Conservation (phyloP, 2,329 filamentous ascomycete species). For the Myriosclerotinia duriaeana region DNA sequence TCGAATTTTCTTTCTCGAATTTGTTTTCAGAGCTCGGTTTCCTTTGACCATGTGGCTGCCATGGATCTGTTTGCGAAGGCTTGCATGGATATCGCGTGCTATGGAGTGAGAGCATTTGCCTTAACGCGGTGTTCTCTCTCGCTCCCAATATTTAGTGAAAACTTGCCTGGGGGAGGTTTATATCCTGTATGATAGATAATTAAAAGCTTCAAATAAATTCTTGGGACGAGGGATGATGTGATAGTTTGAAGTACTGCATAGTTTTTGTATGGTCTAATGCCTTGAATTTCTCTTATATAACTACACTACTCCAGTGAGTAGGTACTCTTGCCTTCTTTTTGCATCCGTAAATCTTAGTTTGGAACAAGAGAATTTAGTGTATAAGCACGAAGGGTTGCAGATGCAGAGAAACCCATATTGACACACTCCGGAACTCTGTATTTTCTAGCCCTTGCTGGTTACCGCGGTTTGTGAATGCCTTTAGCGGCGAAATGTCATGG, state of each 20-base stretch:
- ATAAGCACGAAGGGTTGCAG: too few species aligned
- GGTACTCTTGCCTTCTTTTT: too few species aligned
- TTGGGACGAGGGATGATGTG: background rate
- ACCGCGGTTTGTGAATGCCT: too few species aligned
- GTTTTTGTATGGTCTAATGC: too few species aligned
- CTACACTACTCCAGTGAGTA: too few species aligned
- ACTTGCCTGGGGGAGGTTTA: constrained; percentile 6
- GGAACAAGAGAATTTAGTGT: too few species aligned
- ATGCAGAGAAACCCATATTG: too few species aligned
- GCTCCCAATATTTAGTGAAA: background rate
- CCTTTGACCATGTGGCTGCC: background rate
- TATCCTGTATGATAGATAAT: constrained; percentile 20
- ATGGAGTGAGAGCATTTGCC: constrained; percentile 5
- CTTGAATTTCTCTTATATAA: too few species aligned
- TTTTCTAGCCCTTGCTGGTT: too few species aligned
- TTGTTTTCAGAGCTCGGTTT: constrained; percentile 8
- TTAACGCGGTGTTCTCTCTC: background rate
- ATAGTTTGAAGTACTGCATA: background rate
- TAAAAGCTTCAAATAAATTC: background rate
- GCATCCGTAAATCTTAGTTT: too few species aligned
- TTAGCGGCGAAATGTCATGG: too few species aligned
- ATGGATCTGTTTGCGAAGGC: constrained; percentile 9
- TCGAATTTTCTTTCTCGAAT: background rate
- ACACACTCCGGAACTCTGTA: too few species aligned
- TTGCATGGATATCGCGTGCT: constrained; percentile 5